Evolutionary conservation across 495 filamentous ascomycete genomes (phyloP).

Genomic region (Lophiotrema nucula): DNA sequence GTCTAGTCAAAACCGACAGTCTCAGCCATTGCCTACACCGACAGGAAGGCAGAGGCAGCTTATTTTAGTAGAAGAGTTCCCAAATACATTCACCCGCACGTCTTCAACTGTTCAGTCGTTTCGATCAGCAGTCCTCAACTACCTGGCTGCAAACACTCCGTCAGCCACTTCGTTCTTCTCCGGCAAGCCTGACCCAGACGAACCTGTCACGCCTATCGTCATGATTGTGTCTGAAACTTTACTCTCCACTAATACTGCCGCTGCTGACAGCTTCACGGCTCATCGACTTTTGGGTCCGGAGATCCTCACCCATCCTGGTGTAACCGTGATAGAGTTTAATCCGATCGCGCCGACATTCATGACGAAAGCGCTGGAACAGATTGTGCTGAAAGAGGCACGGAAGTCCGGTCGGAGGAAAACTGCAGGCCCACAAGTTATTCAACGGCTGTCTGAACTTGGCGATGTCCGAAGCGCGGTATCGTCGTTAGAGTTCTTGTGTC

Average conservation of each 20-base stretch:
- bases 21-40: slow-evolving; percentile 34
- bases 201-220: slow-evolving; percentile 68
- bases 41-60: slow-evolving; percentile 48
- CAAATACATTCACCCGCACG: slow-evolving; percentile 70
- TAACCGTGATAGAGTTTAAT: slow-evolving; percentile 84
- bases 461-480: slow-evolving; percentile 91
- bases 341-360: slow-evolving; percentile 84
- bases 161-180: slow-evolving; percentile 42
- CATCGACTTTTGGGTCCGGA: slow-evolving; percentile 84
- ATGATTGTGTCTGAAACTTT: slow-evolving; percentile 89
- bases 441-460: slow-evolving; percentile 73
- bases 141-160: slow-evolving; percentile 61
- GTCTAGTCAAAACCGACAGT: not conserved
- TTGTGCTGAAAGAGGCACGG: slow-evolving; percentile 77
- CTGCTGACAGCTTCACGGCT: slow-evolving; percentile 83
- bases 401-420: slow-evolving; percentile 64
- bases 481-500: slow-evolving; percentile 83
- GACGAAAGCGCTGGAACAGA: slow-evolving; percentile 72
- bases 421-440: slow-evolving; percentile 69
- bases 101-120: slow-evolving; percentile 71
- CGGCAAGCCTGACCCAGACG: slow-evolving; percentile 17
- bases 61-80: slow-evolving; percentile 92
- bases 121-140: slow-evolving; percentile 69
- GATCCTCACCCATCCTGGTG: slow-evolving; percentile 72
- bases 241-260: slow-evolving; percentile 68